Evolutionary conservation across 352 stramenopile genomes (phyloP), one percentile per base, ranked within the genome.

Genomic region (Thraustotheca clavata): DNA sequence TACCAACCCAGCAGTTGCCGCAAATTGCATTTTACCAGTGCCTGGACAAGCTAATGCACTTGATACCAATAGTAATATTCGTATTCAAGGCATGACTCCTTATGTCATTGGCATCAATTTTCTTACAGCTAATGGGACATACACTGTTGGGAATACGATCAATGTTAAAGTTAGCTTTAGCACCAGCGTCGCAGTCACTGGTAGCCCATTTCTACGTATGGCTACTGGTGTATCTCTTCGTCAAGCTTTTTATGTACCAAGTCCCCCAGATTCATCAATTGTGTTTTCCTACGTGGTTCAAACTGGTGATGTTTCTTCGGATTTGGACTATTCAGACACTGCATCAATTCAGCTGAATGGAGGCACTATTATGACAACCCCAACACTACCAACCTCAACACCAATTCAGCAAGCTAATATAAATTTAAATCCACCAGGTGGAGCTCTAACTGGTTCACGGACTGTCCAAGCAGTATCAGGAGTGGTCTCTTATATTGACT

Each of bases 381-480:
- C 74, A 3, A 75, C 77, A 4, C 38, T 76, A 6, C 66, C 49
- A 20, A 16, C 50, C 14, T 60, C 50, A 38, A 16, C 31, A 18
- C 73, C 83, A 2, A 76, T 76, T 0, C 85, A 93, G 55, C 67
- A 47, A 4, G 82, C 77, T 1, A 77, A 94, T 57, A 52, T 80
- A n/a, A 83, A 93, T 40, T 49, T 94, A 24, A 94, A 94, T 54
- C 85, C 85, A 5, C 80, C 83, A 0, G 80, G 82, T 0, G 82
- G 85, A 0, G 33, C 48, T 24, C 31, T 65, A 62, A n/a, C 59
- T 89, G 7, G 35, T 81, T 0, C 77, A 76, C 11, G 70, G 39
- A 26, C 76, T 70, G 8, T 69, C 55, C 5, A 77, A 83, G 47
- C 47, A 67, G 73, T 72, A n/a, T 88, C 88, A 27, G 85, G 85